Evolutionary conservation across 306 rosid species (phyloP), one percentile per base, ranked within the genome.

Genomic region (Vigna angularis): DNA sequence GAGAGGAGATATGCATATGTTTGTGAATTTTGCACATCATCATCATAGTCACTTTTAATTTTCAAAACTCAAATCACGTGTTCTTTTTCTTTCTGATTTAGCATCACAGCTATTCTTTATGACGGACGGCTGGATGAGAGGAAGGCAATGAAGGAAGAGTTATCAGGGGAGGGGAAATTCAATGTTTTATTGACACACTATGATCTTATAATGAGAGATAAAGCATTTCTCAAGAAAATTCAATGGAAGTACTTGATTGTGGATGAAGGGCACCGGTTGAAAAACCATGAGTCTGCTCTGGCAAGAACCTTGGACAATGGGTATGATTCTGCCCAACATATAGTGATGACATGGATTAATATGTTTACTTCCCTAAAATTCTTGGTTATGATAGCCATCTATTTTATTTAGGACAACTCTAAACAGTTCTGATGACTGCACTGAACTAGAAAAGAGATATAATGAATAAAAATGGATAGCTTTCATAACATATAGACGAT

Each of bases 121-220:
- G 98, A 96, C 26, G 99, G 99, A 17, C 93, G 98, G 53, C 83
- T 86, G 75, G 99, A 96, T 5, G 98, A 93, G 84, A 91, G 99
- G 78, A 96, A 96, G 85, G 92, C 93, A 66, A 91, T 91, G 80
- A 93, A 85, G 85, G 99, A 96, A 75, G 98, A 96, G 67, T 83
- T 89, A 72, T 83, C 89, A 45, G 97, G 99, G 82, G 99, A 93
- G 82, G 97, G 97, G 59, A 96, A 86, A 76, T 93, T 93, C 87
- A 88, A 88, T 84, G 99, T 96, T 79, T 82, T 96, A 87, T 72
- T 96, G 72, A 96, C 98, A 45, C 99, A 96, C 85, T 96, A 96
- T 79, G 99, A 96, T 81, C 96, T 96, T 78, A 93, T 96, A 82
- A 96, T 96, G 99, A 89, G 99, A 87, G 99, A 96, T 82, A 93